Conservation (phyloP, 2,329 filamentous ascomycete species). For the Ceratocystis albifundus region DNA sequence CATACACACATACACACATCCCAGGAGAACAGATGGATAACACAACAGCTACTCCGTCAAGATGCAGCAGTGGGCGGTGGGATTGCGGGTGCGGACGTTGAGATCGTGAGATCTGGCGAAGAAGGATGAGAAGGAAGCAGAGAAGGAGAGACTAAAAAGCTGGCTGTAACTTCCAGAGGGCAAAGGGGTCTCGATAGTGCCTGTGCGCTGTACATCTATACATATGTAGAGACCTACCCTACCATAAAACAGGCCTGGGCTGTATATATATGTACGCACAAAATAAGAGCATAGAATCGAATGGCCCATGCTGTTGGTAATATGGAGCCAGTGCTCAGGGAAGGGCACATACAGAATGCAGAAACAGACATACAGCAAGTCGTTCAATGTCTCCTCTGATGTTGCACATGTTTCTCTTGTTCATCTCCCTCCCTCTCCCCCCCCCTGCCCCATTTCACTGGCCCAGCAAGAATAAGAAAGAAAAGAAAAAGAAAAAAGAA, state of each 20-base stretch:
- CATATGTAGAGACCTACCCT: too few species aligned
- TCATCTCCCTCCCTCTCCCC: too few species aligned
- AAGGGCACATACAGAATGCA: too few species aligned
- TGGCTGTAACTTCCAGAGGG: not conserved
- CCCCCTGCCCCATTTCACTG: not conserved
- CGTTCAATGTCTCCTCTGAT: not conserved
- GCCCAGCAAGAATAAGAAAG: not conserved
- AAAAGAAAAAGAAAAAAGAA: not conserved
- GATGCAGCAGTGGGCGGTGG: not conserved
- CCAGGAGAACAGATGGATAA: not conserved
- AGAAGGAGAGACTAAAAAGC: not conserved
- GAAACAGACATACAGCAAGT: too few species aligned
- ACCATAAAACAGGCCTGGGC: too few species aligned
- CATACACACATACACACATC: too few species aligned
- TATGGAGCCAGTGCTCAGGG: too few species aligned
- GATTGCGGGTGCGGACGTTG: not conserved
- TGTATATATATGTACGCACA: too few species aligned
- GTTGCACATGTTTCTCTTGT: not conserved
- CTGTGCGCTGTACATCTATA: too few species aligned
- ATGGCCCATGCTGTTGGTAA: too few species aligned
- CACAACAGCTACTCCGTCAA: not conserved
- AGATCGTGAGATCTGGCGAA: slow-evolving; percentile 16
- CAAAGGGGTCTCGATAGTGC: not conserved
- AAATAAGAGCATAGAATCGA: too few species aligned
- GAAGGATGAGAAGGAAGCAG: slow-evolving; percentile 11